These are phyloP conservation scores for Venturia aucupariae DNA, from an alignment of 2,329 filamentous ascomycete genomes.

Conservation along the genomic window DNA sequence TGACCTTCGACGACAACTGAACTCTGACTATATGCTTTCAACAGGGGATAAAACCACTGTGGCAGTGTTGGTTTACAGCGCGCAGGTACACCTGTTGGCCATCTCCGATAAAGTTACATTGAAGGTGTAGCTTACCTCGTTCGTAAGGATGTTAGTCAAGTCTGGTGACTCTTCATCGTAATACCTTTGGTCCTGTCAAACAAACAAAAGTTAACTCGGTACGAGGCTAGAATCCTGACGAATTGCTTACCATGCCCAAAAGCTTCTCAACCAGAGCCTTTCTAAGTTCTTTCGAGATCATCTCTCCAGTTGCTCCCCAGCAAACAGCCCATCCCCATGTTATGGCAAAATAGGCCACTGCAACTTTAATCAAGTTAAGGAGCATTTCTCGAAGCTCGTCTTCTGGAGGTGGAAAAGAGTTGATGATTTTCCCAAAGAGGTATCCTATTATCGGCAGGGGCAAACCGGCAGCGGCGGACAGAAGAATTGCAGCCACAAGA, in stretches of 20 bases:
- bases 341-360: slow-evolving; percentile 46
- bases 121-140: slow-evolving; percentile 31
- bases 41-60: too few species aligned
- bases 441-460: slow-evolving; percentile 56
- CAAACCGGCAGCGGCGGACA: slow-evolving; percentile 48
- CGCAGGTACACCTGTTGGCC: not conserved
- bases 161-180: slow-evolving; percentile 59
- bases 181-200: slow-evolving; percentile 29
- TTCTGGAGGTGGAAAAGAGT: slow-evolving; percentile 49
- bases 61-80: too few species aligned
- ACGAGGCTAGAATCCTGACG: not conserved
- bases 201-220: not conserved
- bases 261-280: slow-evolving; percentile 50
- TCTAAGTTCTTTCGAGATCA: slow-evolving; percentile 53
- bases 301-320: slow-evolving; percentile 55
- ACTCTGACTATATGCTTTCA: too few species aligned
- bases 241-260: slow-evolving; percentile 49
- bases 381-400: slow-evolving; percentile 27
- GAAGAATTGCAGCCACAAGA: slow-evolving; percentile 32
- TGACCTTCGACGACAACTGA: too few species aligned
- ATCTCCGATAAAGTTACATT: not conserved
- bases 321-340: slow-evolving; percentile 57
- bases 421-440: slow-evolving; percentile 54
- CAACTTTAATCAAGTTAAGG: slow-evolving; percentile 20
- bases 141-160: slow-evolving; percentile 54